Evolutionary conservation across 805 yeast genomes (phyloP).

Genomic region (Saccharomycopsis fibuligera): DNA sequence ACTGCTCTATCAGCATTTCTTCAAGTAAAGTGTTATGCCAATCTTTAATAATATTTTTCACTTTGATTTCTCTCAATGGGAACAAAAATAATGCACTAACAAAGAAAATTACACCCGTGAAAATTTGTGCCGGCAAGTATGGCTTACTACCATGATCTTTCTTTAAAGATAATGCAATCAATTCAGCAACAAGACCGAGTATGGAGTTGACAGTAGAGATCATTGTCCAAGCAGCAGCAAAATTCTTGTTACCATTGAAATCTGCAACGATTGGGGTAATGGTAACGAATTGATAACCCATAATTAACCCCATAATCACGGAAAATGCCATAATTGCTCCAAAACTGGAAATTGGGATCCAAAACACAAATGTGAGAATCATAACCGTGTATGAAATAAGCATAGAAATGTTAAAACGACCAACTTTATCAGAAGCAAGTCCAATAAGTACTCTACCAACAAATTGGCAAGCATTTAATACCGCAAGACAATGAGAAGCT

Average conservation of each 20-base stretch:
- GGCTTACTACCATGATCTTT: slow-evolving; percentile 25
- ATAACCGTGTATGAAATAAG: slow-evolving; percentile 31
- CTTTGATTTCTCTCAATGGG: slow-evolving; percentile 32
- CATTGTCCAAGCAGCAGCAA: slow-evolving; percentile 35
- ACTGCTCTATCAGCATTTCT: slow-evolving; percentile 5
- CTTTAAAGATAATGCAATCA: slow-evolving; percentile 46
- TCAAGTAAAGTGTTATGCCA: slow-evolving; percentile 20
- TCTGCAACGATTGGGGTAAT: slow-evolving; percentile 37
- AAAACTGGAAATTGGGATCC: slow-evolving; percentile 43
- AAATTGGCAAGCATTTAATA: slow-evolving; percentile 40
- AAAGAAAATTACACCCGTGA: slow-evolving; percentile 32
- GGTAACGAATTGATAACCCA: slow-evolving; percentile 41
- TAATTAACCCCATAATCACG: slow-evolving; percentile 36
- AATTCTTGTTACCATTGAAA: slow-evolving; percentile 32
- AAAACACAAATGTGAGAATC: slow-evolving; percentile 38
- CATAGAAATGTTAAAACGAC: slow-evolving; percentile 41
- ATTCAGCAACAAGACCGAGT: slow-evolving; percentile 41
- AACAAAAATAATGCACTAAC: slow-evolving; percentile 29
- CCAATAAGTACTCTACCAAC: slow-evolving; percentile 48
- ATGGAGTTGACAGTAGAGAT: slow-evolving; percentile 30
- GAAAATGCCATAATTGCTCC: slow-evolving; percentile 36
- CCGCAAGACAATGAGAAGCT: slow-evolving; percentile 40
- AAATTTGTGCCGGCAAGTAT: slow-evolving; percentile 36
- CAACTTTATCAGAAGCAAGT: slow-evolving; percentile 36
- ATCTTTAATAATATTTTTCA: slow-evolving; percentile 25